A percentile compares a stretch with the other conserved stretches of the same genome.
Conservation (phyloP, 2,329 filamentous ascomycete genomes). For the Lasiodiplodia hormozganensis region DNA sequence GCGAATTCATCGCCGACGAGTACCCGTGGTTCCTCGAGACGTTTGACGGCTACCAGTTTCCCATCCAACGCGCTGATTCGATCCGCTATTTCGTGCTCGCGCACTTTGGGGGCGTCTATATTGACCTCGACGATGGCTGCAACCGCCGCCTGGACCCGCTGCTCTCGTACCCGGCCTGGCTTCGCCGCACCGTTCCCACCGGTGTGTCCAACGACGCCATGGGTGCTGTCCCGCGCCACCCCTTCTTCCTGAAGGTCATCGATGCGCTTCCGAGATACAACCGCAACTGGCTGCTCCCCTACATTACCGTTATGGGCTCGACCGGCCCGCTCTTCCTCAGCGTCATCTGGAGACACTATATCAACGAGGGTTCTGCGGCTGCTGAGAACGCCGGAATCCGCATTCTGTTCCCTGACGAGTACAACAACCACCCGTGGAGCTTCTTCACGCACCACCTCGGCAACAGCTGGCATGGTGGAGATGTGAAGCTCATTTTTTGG, state of each 20-base stretch:
- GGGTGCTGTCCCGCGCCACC: conserved; percentile 74
- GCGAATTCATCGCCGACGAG: conserved; percentile 74
- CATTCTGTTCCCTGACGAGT: conserved; percentile 73
- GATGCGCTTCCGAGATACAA: conserved; percentile 72
- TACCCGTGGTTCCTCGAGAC: conserved; percentile 76
- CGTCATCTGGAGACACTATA: conserved; percentile 78
- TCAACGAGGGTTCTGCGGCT: conserved; percentile 57
- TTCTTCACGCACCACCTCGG: conserved; percentile 73
- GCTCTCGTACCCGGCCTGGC: conserved; percentile 72
- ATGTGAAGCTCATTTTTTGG: conserved; percentile 71
- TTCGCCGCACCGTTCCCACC: conserved; percentile 74
- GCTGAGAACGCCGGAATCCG: conserved; percentile 63
- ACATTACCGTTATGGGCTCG: conserved; percentile 81
- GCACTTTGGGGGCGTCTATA: conserved; percentile 80
- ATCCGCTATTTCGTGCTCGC: conserved; percentile 81
- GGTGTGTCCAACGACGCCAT: conserved; percentile 84
- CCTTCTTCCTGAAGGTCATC: conserved; percentile 75
- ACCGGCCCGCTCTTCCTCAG: conserved; percentile 79
- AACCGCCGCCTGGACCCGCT: conserved; percentile 71
- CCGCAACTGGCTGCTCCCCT: conserved; percentile 71
- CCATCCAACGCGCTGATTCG: conserved; percentile 78
- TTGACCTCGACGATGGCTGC: conserved; percentile 80
- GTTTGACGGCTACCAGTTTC: conserved; percentile 75
- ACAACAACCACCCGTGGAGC: conserved; percentile 71
- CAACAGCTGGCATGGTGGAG: conserved; percentile 70